Conservation (phyloP, 2,329 filamentous ascomycete species). For the Cadophora malorum region DNA sequence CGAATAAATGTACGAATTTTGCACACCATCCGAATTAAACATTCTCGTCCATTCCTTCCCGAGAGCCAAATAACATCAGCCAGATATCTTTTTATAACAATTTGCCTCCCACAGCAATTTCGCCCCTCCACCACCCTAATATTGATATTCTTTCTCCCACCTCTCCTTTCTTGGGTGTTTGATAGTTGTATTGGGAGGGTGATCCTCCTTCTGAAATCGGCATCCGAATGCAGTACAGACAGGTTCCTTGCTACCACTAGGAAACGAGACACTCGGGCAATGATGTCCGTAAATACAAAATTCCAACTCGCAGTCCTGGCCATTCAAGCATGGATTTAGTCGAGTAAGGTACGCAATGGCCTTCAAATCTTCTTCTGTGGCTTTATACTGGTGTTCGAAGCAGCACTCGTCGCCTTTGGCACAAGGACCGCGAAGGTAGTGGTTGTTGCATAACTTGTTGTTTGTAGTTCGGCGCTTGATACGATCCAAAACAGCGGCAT, state of each 20-base stretch:
- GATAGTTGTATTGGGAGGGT: conserved; percentile 59
- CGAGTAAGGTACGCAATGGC: conserved; percentile 63
- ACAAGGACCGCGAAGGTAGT: conserved; percentile 64
- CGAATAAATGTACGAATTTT: not conserved
- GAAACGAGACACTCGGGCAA: conserved; percentile 41
- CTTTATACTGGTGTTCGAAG: conserved; percentile 63
- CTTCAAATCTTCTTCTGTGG: conserved; percentile 59
- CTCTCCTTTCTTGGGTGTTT: conserved; percentile 42
- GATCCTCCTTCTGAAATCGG: conserved; percentile 59
- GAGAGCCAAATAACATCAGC: conserved; percentile 8
- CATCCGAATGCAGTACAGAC: conserved; percentile 61
- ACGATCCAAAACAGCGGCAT: conserved; percentile 54
- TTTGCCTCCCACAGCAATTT: not conserved
- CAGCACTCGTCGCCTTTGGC: conserved; percentile 59
- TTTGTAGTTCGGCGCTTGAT: conserved; percentile 62
- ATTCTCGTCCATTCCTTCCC: not conserved
- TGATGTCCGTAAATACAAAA: conserved; percentile 70
- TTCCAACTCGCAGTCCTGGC: conserved; percentile 62
- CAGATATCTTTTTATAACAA: conserved; percentile 7
- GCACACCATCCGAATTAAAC: not conserved
- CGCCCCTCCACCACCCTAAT: not conserved
- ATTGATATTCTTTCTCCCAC: conserved; percentile 34
- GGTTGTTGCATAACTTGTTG: conserved; percentile 67
- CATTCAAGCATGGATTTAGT: conserved; percentile 62
- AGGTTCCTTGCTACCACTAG: conserved; percentile 47